These are phyloP conservation scores for Acacia concinna DNA, from an alignment of 331 rosid genomes.

Conservation along the genomic window DNA sequence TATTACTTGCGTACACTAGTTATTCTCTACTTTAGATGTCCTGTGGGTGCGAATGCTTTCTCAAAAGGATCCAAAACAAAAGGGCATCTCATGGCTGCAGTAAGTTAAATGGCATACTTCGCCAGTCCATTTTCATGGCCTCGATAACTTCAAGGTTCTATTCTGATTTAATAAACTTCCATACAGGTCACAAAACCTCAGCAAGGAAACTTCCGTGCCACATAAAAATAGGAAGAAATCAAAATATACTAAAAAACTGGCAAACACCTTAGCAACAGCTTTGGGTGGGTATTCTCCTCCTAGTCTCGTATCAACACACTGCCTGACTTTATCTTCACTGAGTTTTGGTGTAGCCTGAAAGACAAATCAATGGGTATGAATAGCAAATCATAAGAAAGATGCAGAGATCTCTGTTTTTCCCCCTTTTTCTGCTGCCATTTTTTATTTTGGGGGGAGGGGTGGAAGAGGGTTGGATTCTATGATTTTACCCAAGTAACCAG, in stretches of 20 bases:
- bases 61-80: neutral
- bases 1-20: neutral
- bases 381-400: conserved; percentile 22
- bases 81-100: neutral
- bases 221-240: neutral
- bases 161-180: conserved; percentile 1
- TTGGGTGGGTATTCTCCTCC: conserved; percentile 80
- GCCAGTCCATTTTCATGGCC: neutral
- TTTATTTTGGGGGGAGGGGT: neutral
- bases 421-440: neutral
- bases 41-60: neutral
- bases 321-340: conserved; percentile 87
- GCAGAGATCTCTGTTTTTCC: neutral
- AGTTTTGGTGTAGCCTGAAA: conserved; percentile 90
- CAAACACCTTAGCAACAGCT: conserved; percentile 81
- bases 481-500: conserved; percentile 81
- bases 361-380: conserved; percentile 27
- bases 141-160: neutral
- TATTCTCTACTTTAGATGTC: neutral
- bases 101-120: conserved; percentile 7
- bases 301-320: conserved; percentile 76
- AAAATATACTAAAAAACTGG: conserved; percentile 1
- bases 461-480: neutral
- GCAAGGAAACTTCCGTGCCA: conserved; percentile 13
- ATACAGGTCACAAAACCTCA: conserved; percentile 8